These are phyloP conservation scores for Coniosporium tulheliwenetii DNA, from an alignment of 2,329 filamentous ascomycete species.

Conservation along the genomic window DNA sequence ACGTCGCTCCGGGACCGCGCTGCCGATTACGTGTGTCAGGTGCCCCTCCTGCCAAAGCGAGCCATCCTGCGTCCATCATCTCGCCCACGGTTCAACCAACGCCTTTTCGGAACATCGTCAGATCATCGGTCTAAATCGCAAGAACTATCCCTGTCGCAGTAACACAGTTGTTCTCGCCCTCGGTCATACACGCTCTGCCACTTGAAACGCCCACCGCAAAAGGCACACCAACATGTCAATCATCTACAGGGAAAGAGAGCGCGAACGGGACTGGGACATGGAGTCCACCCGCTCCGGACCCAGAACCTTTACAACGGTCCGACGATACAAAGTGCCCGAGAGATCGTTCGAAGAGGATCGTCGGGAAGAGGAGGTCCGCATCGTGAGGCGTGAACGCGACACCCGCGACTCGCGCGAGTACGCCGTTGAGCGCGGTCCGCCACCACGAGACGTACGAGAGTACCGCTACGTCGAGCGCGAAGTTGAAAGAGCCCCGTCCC, in stretches of 20 bases:
- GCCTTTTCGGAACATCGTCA: too few species aligned
- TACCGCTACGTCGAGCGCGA: conserved; percentile 22
- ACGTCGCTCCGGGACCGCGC: too few species aligned
- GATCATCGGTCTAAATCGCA: too few species aligned
- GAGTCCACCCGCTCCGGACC: conserved; percentile 16
- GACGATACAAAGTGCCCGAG: conserved; percentile 42
- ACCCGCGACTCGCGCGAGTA: too few species aligned
- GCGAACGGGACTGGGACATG: conserved; percentile 29
- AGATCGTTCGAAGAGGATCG: conserved; percentile 23
- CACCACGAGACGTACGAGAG: conserved; percentile 15
- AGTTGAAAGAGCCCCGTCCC: conserved; percentile 5
- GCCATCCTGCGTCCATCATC: too few species aligned
- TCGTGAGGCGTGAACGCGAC: conserved; percentile 22
- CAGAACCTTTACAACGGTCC: conserved; percentile 38
- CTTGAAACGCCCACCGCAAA: too few species aligned
- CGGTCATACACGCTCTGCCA: too few species aligned
- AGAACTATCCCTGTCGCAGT: too few species aligned
- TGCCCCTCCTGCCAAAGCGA: too few species aligned
- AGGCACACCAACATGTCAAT: conserved; percentile 20
- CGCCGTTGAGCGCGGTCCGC: conserved; percentile 1
- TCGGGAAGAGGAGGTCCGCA: conserved; percentile 32
- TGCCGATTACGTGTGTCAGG: too few species aligned
- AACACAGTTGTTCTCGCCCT: too few species aligned
- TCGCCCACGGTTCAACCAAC: too few species aligned
- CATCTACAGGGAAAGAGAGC: conserved; percentile 27